A percentile compares a stretch with the other conserved stretches of the same genome.
Evolutionary conservation across 148 eudicot species (phyloP).

Genomic region (Drosera capensis): DNA sequence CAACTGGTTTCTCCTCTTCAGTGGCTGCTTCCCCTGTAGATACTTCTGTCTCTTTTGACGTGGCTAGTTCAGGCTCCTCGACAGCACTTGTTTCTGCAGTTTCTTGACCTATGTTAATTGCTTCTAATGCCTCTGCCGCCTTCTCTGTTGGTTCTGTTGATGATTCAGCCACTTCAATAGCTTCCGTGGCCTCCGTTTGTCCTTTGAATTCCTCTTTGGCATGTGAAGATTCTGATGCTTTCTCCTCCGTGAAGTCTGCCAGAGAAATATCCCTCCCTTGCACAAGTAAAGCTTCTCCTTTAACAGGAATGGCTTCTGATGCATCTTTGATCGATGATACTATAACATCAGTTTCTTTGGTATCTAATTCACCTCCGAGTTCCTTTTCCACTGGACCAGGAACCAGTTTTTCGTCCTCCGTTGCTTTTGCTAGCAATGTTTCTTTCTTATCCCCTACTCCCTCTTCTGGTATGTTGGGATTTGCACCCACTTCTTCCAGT

Average conservation of each 20-base stretch:
- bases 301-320: too few species aligned
- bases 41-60: conserved; percentile 1
- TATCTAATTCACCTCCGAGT: too few species aligned
- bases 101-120: too few species aligned
- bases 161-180: conserved; percentile 4
- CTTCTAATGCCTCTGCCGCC: background rate
- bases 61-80: too few species aligned
- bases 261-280: too few species aligned
- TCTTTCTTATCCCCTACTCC: background rate
- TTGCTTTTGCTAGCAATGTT: background rate
- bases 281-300: too few species aligned
- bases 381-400: background rate
- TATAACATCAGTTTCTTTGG: background rate
- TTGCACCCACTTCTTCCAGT: too few species aligned
- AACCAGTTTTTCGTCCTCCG: background rate
- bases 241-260: too few species aligned
- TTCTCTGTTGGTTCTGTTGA: conserved; percentile 6
- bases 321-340: background rate
- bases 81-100: too few species aligned
- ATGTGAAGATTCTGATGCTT: conserved; percentile 1
- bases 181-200: conserved; percentile 9
- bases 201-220: conserved; percentile 10
- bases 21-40: background rate
- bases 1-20: too few species aligned
- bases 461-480: background rate